Evolutionary conservation across 306 rosid species (phyloP).

Genomic region (Elaeagnus macrophylla): DNA sequence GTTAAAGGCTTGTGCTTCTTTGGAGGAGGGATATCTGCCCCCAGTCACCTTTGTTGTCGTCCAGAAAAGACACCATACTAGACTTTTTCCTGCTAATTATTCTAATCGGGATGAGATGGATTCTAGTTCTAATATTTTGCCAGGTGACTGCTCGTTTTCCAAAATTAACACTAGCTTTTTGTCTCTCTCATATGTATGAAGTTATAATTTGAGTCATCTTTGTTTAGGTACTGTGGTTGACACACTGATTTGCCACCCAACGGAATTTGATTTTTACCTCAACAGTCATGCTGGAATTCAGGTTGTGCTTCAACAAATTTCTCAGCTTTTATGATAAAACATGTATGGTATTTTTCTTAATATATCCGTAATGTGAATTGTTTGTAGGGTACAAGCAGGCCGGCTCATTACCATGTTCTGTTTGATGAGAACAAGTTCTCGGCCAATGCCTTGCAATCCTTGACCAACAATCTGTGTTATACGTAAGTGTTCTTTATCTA

Average conservation of each 20-base stretch:
- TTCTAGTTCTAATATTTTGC: conserved; percentile 63
- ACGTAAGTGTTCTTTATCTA: conserved; percentile 19
- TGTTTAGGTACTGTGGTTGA: conserved; percentile 72
- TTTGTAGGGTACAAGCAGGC: conserved; percentile 43
- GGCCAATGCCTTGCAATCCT: conserved; percentile 27
- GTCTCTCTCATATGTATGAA: not conserved
- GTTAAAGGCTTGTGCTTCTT: conserved; percentile 51
- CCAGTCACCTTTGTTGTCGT: conserved; percentile 63
- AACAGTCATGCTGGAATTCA: conserved; percentile 86
- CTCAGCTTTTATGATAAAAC: not conserved
- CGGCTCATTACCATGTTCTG: conserved; percentile 36
- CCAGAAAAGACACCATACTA: conserved; percentile 69
- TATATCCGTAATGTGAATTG: not conserved
- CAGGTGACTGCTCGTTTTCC: conserved; percentile 35
- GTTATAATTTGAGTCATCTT: not conserved
- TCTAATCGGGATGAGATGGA: conserved; percentile 19
- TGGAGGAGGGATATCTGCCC: conserved; percentile 39
- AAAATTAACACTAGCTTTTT: not conserved
- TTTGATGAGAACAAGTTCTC: conserved; percentile 36
- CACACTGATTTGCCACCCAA: conserved; percentile 49
- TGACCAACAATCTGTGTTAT: conserved; percentile 41
- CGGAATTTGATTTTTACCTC: conserved; percentile 62
- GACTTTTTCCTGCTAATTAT: conserved; percentile 40
- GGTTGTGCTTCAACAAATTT: conserved; percentile 13
- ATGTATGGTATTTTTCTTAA: not conserved